Percentiles rank a stretch among this genome's conserved stretches.
Conservation (phyloP, 2,329 filamentous ascomycete genomes). For the Neophaeococcomyces aloes region DNA sequence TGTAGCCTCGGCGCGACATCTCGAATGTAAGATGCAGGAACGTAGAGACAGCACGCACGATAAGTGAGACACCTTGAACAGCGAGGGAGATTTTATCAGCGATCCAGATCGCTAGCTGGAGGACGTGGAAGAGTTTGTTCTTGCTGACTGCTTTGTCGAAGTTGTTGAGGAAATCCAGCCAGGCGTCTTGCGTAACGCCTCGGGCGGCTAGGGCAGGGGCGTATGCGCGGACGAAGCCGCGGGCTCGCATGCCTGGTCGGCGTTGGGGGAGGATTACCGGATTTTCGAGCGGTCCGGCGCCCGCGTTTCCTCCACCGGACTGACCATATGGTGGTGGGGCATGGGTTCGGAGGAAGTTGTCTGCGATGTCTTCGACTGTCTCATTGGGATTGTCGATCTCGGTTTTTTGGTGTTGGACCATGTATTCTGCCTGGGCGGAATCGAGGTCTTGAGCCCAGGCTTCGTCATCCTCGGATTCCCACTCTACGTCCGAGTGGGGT, state of each 20-base stretch:
- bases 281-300: slow-evolving; percentile 21
- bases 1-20: slow-evolving; percentile 1
- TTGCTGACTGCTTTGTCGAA: slow-evolving; percentile 28
- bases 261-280: slow-evolving; percentile 45
- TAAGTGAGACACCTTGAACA: slow-evolving; percentile 9
- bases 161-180: slow-evolving; percentile 39
- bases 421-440: too few species aligned
- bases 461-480: too few species aligned
- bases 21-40: background rate
- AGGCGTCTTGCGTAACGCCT: slow-evolving; percentile 40
- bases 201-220: slow-evolving; percentile 37
- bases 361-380: too few species aligned
- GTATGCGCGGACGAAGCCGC: slow-evolving; percentile 47
- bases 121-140: slow-evolving; percentile 17
- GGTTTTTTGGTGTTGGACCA: too few species aligned
- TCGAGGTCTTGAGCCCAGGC: too few species aligned
- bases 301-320: background rate
- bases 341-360: too few species aligned
- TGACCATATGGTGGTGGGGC: background rate
- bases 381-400: too few species aligned
- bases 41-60: background rate
- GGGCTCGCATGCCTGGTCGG: slow-evolving; percentile 37
- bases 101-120: slow-evolving; percentile 14
- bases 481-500: too few species aligned
- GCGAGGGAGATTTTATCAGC: slow-evolving; percentile 1